Evolutionary conservation across 805 yeast genomes (phyloP).

Genomic region (Naumovozyma castellii): DNA sequence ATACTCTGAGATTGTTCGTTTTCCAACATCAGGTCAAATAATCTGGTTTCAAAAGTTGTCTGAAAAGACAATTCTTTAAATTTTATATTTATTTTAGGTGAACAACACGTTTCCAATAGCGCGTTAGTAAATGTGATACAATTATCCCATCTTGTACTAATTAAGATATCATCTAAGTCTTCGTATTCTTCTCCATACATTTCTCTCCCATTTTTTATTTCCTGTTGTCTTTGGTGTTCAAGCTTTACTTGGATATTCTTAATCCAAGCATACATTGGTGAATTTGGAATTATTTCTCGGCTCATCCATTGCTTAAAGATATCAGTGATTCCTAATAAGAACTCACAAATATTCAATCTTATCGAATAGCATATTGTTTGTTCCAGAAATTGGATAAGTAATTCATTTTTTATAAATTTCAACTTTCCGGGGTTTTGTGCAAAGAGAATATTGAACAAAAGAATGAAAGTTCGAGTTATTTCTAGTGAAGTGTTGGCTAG

Average conservation of each 20-base stretch:
- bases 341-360: background rate
- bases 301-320: no score
- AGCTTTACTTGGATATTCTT: no score
- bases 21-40: no score
- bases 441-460: background rate
- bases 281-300: no score
- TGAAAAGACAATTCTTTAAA: no score
- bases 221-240: background rate
- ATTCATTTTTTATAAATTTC: no score
- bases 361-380: background rate
- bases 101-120: background rate
- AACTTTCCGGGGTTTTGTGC: no score
- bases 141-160: background rate
- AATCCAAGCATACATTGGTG: no score
- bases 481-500: background rate
- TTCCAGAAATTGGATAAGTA: background rate
- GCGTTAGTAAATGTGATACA: background rate
- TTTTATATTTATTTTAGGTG: no score
- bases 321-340: background rate
- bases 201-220: background rate
- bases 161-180: background rate
- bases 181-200: background rate
- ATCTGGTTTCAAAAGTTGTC: no score
- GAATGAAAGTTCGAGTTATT: background rate
- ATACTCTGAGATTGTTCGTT: no score